Evolutionary conservation across 371 early-diverging fungal genomes (phyloP).

Genomic region (Mucor mucedo): DNA sequence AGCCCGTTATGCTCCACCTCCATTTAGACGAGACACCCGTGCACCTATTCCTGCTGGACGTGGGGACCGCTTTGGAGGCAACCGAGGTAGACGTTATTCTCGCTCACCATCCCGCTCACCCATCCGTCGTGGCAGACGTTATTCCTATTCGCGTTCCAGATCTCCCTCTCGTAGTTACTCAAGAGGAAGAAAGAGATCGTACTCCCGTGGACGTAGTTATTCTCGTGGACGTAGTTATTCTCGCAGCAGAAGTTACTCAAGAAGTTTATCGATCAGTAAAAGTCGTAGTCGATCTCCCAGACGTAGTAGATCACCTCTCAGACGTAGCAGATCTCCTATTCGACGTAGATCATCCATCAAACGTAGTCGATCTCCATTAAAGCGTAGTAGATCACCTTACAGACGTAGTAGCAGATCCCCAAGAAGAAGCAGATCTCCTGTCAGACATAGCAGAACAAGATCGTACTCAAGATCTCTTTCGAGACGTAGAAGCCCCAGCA

Average conservation of each 20-base stretch:
- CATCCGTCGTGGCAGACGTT: constrained; percentile 32
- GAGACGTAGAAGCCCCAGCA: not conserved
- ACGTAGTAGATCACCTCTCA: constrained; percentile 26
- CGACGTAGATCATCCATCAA: constrained; percentile 19
- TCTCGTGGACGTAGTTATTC: constrained; percentile 39
- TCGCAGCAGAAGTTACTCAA: constrained; percentile 43
- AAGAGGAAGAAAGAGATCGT: constrained; percentile 33
- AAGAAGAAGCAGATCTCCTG: constrained; percentile 18
- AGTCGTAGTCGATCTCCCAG: constrained; percentile 26
- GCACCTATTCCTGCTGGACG: constrained; percentile 16
- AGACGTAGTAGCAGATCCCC: constrained; percentile 24
- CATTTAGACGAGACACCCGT: constrained; percentile 28
- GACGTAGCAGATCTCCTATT: constrained; percentile 20
- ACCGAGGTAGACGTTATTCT: constrained; percentile 32
- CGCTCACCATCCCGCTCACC: constrained; percentile 35
- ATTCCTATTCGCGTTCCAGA: constrained; percentile 45
- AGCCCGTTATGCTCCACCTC: constrained; percentile 40
- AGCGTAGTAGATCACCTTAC: constrained; percentile 27
- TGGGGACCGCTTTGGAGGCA: constrained; percentile 21
- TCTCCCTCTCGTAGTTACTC: constrained; percentile 43
- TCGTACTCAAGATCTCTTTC: not conserved
- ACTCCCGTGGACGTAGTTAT: constrained; percentile 38
- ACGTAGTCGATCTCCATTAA: constrained; percentile 18
- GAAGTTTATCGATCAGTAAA: constrained; percentile 35
- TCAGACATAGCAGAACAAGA: constrained; percentile 17